Evolutionary conservation across 108 stramenopile species (phyloP), one percentile per base, ranked within the genome.

Genomic region (Skeletonema potamos): DNA sequence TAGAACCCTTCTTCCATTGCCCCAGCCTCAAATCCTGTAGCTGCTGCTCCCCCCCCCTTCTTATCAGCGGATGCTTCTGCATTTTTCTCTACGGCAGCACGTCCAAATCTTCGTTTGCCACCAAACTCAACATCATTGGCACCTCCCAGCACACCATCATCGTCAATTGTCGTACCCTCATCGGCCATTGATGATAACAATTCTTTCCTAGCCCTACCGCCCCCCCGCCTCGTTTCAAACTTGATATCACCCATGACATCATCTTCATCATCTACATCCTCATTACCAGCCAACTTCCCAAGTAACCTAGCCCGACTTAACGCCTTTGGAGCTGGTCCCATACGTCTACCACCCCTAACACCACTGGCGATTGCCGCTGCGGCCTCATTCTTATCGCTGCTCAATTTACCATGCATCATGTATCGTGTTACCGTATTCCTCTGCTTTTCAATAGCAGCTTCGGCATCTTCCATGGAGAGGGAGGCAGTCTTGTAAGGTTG

Each of bases 1-100:
- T 87, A 93, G 72, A 93, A 93, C 30, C 89, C 92, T 70, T 93
- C 92, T 10, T 83, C 83, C 92, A 93, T 93, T 66, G 92, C 92
- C 10, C 68, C 65, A n/a, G 87, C 92, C 74, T 93, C 93, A 60
- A 84, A 86, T 54, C 87, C 88, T 22, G 81, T 76, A 4, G 70
- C 73, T 55, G 73, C 74, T 56, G 62, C 66, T 64, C 17, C 77
- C 4, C 37, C 66, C 6, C 44, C 70, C 24, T 71, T 73, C 15
- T 62, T 43, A 27, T 29, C 65, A 58, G 41, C 57, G 1, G 51
- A 64, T 20, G 64, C 62, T 1, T 62, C 73, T n/a, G 12, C 51
- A 13, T 12, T 54, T 27, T 66, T 69, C 13, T 56, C 58, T 51
- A 56, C 79, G 20, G 58, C 62, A 32, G 77, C 70, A 18, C 68